Base-by-base conservation (phyloP, 306 rosid genomes). In the Canavalia ensiformis region DNA sequence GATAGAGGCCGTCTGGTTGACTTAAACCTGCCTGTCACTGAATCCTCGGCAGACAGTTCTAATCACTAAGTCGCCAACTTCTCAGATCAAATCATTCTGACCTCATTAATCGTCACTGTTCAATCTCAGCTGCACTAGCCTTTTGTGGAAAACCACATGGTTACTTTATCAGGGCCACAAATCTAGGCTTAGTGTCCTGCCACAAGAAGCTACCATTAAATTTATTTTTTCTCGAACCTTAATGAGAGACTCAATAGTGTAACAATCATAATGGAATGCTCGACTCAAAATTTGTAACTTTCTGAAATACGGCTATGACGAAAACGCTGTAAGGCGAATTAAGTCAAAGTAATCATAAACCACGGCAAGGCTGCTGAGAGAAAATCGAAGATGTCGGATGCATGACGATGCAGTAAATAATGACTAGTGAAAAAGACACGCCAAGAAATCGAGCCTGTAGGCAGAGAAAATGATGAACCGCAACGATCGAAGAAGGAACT, bases 401-500 rank as follows among this genome's bases (percentile, higher is more conserved):
- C 44, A n/a, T n/a, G 75, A 29, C 28, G 46, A 37, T 1, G 34
- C n/a, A n/a, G n/a, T n/a, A n/a, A n/a, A n/a, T n/a, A n/a, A n/a
- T n/a, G n/a, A n/a, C n/a, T n/a, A 72, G 5, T n/a, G 64, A 49
- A 8, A 64, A 18, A 9, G 62, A 56, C 50, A 49, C 55, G 69
- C 80, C 79, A n/a, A n/a, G 11, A 74, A 65, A 47, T 64, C 58
- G 76, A 83, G 80, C 62, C 83, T 86, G 1, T 80, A 86, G 67
- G 89, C 78, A 28, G 87, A 86, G 47, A 62, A 45, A 30, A 74
- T 83, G 67, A 85, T 86, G 80, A 86, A 83, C 78, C 65, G 57
- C 28, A 1, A 58, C 83, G 87, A 83, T 86, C 45, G 46, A 86
- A 29, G 65, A 75, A 42, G 87, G 82, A 86, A 80, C 74, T 76